phyloP scores from a whole-genome alignment of 2,329 filamentous ascomycete genomes.

The Waltergamsia citrina region DNA sequence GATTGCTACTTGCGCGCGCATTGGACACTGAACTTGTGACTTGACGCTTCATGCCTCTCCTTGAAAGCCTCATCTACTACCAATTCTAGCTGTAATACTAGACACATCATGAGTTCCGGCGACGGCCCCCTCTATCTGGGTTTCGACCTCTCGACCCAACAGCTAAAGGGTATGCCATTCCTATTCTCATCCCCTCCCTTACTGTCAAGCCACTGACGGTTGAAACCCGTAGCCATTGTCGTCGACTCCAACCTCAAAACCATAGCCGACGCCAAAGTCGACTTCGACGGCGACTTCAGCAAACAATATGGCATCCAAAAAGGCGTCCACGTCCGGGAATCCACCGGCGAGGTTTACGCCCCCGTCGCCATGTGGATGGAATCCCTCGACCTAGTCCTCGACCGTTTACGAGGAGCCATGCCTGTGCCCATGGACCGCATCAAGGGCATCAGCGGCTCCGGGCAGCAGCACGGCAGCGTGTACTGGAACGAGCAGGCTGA shows the following conservation, averaged over 20 bases:
- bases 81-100: not conserved
- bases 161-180: conserved; percentile 75
- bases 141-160: conserved; percentile 94
- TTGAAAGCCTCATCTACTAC: not conserved
- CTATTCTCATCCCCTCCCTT: no score
- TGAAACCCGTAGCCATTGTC: conserved; percentile 55
- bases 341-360: conserved; percentile 81
- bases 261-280: conserved; percentile 78
- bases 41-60: no score
- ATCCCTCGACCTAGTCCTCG: conserved; percentile 76
- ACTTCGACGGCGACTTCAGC: conserved; percentile 80
- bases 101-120: conserved; percentile 18
- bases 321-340: conserved; percentile 75
- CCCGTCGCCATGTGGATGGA: conserved; percentile 94
- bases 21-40: no score
- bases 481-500: conserved; percentile 77
- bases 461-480: conserved; percentile 96
- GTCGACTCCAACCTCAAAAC: conserved; percentile 77
- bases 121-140: conserved; percentile 68
- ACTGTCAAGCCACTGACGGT: not conserved
- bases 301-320: conserved; percentile 72
- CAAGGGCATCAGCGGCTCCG: conserved; percentile 77
- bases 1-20: no score
- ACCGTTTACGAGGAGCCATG: conserved; percentile 59
- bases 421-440: conserved; percentile 58